Base-by-base conservation (phyloP, 106 monocot genomes). In the Amphibolis antarctica region DNA sequence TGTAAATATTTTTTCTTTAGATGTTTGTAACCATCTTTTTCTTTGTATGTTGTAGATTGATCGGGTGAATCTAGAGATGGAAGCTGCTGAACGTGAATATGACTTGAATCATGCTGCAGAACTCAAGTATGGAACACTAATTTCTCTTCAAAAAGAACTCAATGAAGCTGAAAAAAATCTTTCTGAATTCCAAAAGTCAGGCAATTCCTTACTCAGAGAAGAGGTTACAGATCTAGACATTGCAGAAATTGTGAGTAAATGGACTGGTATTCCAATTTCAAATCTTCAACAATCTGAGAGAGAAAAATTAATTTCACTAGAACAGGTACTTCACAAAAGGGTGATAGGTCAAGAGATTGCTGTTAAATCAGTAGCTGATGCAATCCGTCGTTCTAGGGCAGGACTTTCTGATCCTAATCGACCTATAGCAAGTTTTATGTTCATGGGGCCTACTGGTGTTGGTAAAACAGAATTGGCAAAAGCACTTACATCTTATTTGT, bases 361-460 rank as follows among this genome's bases (percentile, higher is more conserved):
- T 20, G 93, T 94, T 14, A 86, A 78, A 47, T 86, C 93, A 4
- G 81, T 94, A 27, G 89, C 89, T 21, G 78, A 84, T 76, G 89
- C 93, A 10, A 94, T 94, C 44, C 82, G 86, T 10, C 80, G 93
- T 27, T 86, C 93, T 10, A 67, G 93, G 44, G 93, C 89, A 55
- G 93, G 93, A 1, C 80, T 94, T 9, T 82, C 83, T 5, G 88
- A 93, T 29, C 92, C 93, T 4, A 94, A 89, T 59, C 79, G 86
- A 0, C 94, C 94, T 0, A 94, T 94, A 30, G 83, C 94, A 43
- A 98, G 96, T 58, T 90, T 98, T 72, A 98, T 98, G 86, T 98
- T 90, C 62, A 87, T 87, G 86, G 96, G 89, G 18, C 96, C 90
- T 0, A 98, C 96, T 24, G 96, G 96, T 18, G 96, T 98, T 20